Conservation (phyloP, 1,284 basidiomycete genomes). For the Abortiporus biennis region DNA sequence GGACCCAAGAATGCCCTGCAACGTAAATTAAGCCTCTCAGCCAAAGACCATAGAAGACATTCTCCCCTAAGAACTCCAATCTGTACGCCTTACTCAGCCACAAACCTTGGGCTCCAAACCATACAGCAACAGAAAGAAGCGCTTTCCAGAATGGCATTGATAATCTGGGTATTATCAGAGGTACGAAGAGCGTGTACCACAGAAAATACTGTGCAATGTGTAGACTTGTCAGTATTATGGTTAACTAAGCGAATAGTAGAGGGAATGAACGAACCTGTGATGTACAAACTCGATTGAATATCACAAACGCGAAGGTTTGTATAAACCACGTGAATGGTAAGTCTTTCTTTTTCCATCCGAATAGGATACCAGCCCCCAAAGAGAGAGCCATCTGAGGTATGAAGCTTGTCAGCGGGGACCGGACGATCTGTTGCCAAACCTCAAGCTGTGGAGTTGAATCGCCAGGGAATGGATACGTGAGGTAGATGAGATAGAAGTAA, state of each 20-base stretch:
- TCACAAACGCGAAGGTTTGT: constrained; percentile 87
- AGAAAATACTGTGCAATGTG: constrained; percentile 77
- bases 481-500: constrained; percentile 94
- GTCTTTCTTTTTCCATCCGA: constrained; percentile 45
- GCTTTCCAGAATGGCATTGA: constrained; percentile 40
- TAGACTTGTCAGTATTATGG: not conserved
- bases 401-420: constrained; percentile 67
- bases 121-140: constrained; percentile 46
- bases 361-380: constrained; percentile 59
- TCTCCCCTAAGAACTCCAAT: constrained; percentile 80
- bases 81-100: constrained; percentile 86
- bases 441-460: constrained; percentile 32
- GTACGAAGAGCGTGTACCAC: constrained; percentile 93
- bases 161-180: constrained; percentile 71
- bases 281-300: constrained; percentile 98
- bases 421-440: constrained; percentile 37
- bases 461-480: constrained; percentile 50
- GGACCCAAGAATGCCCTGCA: constrained; percentile 69
- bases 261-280: constrained; percentile 70
- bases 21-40: constrained; percentile 71
- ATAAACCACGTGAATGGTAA: constrained; percentile 86
- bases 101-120: constrained; percentile 76
- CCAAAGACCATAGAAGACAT: constrained; percentile 77
- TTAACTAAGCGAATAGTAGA: not conserved
- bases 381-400: constrained; percentile 70